Evolutionary conservation across 164 flowering plant genomes (phyloP).

Genomic region (Akebia trifoliata): DNA sequence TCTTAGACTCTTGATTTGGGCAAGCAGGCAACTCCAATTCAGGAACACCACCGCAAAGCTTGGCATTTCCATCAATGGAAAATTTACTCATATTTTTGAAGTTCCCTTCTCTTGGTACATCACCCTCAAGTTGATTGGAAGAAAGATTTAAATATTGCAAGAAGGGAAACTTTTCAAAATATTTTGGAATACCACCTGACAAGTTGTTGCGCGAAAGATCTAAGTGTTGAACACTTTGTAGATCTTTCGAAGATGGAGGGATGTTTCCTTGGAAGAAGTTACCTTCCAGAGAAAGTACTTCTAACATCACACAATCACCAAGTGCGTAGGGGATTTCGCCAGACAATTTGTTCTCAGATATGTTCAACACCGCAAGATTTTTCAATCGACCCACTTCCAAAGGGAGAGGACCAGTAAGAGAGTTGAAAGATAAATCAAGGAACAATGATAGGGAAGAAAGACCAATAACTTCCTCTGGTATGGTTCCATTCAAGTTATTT

Average conservation of each 20-base stretch:
- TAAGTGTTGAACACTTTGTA: neutral
- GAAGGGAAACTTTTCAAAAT: neutral
- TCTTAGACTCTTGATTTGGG: neutral
- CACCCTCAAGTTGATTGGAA: neutral
- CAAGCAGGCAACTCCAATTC: neutral
- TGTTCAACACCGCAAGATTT: neutral
- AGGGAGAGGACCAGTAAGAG: neutral
- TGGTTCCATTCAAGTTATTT: neutral
- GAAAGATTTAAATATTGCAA: neutral
- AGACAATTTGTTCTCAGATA: neutral
- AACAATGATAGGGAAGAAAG: neutral
- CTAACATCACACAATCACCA: neutral
- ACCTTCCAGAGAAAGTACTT: neutral
- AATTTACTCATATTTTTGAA: neutral
- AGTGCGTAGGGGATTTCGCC: neutral
- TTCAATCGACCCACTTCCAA: neutral
- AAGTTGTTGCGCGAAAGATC: conserved; percentile 5
- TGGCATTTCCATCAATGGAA: neutral
- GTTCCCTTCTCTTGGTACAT: conserved; percentile 2
- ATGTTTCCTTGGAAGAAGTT: conserved; percentile 5
- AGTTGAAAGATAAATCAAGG: neutral
- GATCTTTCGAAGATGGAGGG: neutral
- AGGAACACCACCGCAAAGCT: conserved; percentile 5
- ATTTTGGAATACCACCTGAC: neutral
- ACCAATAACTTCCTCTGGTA: neutral